Evolutionary conservation across 1,284 basidiomycete species (phyloP).

Genomic region (Trametes pubescens): DNA sequence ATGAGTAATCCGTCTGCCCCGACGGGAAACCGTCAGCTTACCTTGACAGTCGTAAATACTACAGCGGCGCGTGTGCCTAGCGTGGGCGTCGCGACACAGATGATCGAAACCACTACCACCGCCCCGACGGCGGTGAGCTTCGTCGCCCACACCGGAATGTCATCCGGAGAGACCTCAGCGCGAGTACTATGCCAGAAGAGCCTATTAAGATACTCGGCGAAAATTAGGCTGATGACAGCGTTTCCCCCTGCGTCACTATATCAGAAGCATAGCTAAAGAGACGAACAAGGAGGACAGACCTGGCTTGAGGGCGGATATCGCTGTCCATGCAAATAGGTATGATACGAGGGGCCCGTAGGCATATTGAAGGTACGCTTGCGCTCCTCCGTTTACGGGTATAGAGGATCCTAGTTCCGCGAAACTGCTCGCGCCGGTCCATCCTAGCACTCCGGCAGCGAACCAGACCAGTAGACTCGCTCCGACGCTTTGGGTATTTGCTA

Average conservation of each 20-base stretch:
- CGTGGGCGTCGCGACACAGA: conserved; percentile 84
- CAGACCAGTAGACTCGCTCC: conserved; percentile 87
- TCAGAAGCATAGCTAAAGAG: background rate
- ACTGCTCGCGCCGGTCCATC: conserved; percentile 94
- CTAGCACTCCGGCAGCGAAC: conserved; percentile 81
- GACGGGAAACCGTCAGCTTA: conserved; percentile 42
- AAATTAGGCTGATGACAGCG: conserved; percentile 77
- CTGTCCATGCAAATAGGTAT: conserved; percentile 90
- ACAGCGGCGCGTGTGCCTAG: conserved; percentile 86
- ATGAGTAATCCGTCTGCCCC: too few relatives aligned
- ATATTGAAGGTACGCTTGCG: conserved; percentile 92
- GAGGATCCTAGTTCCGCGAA: conserved; percentile 88
- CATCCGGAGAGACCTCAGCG: conserved; percentile 73
- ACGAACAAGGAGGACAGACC: conserved; percentile 51
- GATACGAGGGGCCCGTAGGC: conserved; percentile 88
- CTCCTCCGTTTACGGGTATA: conserved; percentile 89
- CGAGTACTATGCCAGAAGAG: conserved; percentile 74
- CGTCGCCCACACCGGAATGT: conserved; percentile 92
- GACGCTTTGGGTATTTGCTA: conserved; percentile 86
- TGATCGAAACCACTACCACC: conserved; percentile 72
- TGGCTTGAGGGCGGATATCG: conserved; percentile 89
- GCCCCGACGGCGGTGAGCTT: conserved; percentile 86
- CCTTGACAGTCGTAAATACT: conserved; percentile 89
- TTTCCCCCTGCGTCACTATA: conserved; percentile 56
- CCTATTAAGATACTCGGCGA: conserved; percentile 89